Evolutionary conservation across 208 protist species (phyloP).

Genomic region (Endotrypanum monterogeii): DNA sequence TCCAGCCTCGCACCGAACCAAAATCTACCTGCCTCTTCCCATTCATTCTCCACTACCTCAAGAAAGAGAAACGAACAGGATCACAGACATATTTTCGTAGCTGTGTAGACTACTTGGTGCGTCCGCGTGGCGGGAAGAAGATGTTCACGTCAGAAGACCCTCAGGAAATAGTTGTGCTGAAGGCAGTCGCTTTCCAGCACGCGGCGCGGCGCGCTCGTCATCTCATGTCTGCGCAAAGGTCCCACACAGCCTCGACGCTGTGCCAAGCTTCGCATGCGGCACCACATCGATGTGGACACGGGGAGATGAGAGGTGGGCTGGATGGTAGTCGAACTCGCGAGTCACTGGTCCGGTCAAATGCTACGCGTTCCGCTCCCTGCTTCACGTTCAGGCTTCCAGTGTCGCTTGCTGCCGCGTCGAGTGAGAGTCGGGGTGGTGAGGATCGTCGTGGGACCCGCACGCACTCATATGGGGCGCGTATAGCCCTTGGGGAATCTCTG

Average conservation of each 20-base stretch:
- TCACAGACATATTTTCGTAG: not conserved
- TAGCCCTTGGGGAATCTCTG: conserved; percentile 15
- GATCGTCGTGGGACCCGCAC: not conserved
- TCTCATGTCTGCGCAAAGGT: not conserved
- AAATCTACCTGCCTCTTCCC: too few species aligned
- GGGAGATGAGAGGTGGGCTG: not conserved
- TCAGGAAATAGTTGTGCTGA: conserved; percentile 25
- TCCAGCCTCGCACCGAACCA: too few species aligned
- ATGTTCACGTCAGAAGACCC: conserved; percentile 20
- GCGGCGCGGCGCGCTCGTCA: not conserved
- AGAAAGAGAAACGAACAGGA: not conserved
- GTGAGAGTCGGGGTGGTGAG: not conserved
- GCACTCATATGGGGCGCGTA: not conserved
- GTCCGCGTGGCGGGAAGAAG: not conserved
- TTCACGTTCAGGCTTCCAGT: conserved; percentile 23
- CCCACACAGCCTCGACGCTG: not conserved
- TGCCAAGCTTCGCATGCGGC: not conserved
- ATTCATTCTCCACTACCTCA: not conserved
- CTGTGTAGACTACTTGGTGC: not conserved
- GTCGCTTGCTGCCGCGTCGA: not conserved
- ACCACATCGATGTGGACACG: not conserved
- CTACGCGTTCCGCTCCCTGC: conserved; percentile 2
- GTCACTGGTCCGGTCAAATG: not conserved
- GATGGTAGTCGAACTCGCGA: too few species aligned
- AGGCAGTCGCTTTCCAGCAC: conserved; percentile 10